Evolutionary conservation across 352 stramenopile species (phyloP).

Genomic region (Phytophthora citrophthora): DNA sequence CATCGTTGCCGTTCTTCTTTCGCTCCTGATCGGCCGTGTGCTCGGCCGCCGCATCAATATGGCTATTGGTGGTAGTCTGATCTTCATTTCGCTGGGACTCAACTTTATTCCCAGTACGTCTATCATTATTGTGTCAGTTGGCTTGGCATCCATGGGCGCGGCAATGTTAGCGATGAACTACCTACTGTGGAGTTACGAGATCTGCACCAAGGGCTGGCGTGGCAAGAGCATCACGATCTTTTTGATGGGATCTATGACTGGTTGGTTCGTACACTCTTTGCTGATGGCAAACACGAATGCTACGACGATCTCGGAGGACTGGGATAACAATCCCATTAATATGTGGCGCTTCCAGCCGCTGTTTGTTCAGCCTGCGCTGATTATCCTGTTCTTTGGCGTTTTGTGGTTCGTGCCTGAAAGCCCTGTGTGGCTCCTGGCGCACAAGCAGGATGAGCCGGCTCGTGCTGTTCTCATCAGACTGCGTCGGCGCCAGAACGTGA

Average conservation of each 20-base stretch:
- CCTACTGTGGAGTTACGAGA: conserved; percentile 84
- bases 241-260: conserved; percentile 73
- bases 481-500: conserved; percentile 74
- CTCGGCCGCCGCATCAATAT: conserved; percentile 70
- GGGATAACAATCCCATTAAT: conserved; percentile 49
- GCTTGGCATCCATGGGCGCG: conserved; percentile 58
- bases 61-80: conserved; percentile 56
- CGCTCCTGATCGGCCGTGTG: conserved; percentile 60
- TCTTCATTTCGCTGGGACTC: conserved; percentile 54
- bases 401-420: conserved; percentile 82
- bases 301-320: conserved; percentile 41
- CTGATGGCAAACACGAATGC: conserved; percentile 64
- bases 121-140: conserved; percentile 60
- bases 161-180: conserved; percentile 82
- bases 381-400: conserved; percentile 60
- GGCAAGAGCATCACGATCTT: conserved; percentile 87
- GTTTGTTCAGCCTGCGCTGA: conserved; percentile 62
- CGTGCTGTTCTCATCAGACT: conserved; percentile 59
- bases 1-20: conserved; percentile 57
- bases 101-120: conserved; percentile 68
- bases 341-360: conserved; percentile 72
- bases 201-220: conserved; percentile 88
- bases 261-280: conserved; percentile 68
- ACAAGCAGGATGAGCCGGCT: conserved; percentile 64
- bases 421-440: conserved; percentile 74